phyloP scores from a whole-genome alignment of 768 basidiomycete species.

The Leccinum disarticulatum region DNA sequence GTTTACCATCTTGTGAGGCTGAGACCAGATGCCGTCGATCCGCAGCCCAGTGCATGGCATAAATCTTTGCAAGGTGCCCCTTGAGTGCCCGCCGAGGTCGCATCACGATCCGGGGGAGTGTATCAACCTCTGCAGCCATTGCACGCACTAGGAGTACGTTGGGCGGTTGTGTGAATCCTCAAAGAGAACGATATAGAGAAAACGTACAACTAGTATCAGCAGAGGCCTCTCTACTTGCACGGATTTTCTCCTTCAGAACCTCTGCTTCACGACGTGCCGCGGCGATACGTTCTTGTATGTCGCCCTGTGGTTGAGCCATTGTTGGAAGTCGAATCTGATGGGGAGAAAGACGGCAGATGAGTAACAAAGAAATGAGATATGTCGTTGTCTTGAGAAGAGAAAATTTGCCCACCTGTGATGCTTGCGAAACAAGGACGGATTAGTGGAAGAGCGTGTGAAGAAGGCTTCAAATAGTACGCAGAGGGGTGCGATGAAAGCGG shows the following conservation, averaged over 20 bases:
- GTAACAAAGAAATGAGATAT: not conserved
- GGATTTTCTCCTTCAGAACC: conserved; percentile 97
- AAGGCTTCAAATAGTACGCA: conserved; percentile 16
- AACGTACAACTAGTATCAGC: conserved; percentile 95
- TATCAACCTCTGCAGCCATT: conserved; percentile 97
- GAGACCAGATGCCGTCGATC: conserved; percentile 98
- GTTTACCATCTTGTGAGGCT: conserved; percentile 98
- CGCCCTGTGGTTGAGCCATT: conserved; percentile 81
- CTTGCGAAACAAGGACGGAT: conserved; percentile 31
- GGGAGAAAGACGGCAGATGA: not conserved
- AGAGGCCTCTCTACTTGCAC: conserved; percentile 92
- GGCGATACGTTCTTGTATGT: conserved; percentile 91
- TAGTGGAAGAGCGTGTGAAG: conserved; percentile 29
- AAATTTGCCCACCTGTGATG: conserved; percentile 30
- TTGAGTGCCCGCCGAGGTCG: conserved; percentile 92
- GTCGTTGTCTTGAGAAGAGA: conserved; percentile 18
- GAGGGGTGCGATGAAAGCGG: conserved; percentile 14
- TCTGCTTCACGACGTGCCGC: conserved; percentile 97
- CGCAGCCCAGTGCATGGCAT: conserved; percentile 99
- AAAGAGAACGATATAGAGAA: conserved; percentile 2
- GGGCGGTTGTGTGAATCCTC: conserved; percentile 16
- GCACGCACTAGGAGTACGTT: conserved; percentile 68
- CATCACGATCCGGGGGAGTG: conserved; percentile 95
- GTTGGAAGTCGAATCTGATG: conserved; percentile 13
- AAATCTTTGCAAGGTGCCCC: conserved; percentile 98